These are phyloP conservation scores for Tolypocladium endophyticum DNA, from an alignment of 2,329 filamentous ascomycete species.

Conservation along the genomic window DNA sequence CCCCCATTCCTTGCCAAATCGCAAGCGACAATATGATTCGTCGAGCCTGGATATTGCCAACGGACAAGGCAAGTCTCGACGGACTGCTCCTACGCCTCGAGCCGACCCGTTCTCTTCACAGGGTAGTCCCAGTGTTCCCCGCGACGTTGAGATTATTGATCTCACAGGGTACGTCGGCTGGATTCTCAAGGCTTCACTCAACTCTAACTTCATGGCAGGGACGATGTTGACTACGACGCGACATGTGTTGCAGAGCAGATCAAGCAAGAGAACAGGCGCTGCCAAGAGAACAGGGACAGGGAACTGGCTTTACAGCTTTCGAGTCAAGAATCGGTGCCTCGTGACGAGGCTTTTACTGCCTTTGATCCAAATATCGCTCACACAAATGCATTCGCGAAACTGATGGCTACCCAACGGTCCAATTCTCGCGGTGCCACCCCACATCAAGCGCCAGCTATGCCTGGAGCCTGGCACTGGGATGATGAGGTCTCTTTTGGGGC, in stretches of 20 bases:
- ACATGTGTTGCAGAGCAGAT: slow-evolving; percentile 21
- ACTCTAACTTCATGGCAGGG: slow-evolving; percentile 13
- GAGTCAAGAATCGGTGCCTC: slow-evolving; percentile 9
- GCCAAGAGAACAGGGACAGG: slow-evolving; percentile 16
- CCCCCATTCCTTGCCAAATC: slow-evolving; percentile 13
- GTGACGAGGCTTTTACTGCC: background rate
- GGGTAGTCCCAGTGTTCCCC: slow-evolving; percentile 1
- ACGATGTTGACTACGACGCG: slow-evolving; percentile 21
- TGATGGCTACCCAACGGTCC: slow-evolving; percentile 7
- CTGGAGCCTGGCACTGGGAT: slow-evolving; percentile 7
- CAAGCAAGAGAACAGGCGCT: slow-evolving; percentile 20
- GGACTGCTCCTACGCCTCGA: slow-evolving; percentile 14
- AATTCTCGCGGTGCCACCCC: slow-evolving; percentile 1
- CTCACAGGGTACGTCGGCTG: slow-evolving; percentile 26
- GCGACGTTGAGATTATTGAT: slow-evolving; percentile 24
- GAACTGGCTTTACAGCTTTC: slow-evolving; percentile 17
- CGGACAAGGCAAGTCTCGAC: slow-evolving; percentile 20
- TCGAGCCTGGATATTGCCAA: slow-evolving; percentile 6
- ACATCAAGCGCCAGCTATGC: background rate
- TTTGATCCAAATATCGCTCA: background rate
- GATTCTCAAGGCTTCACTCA: background rate
- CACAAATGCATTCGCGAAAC: slow-evolving; percentile 4
- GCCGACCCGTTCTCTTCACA: background rate
- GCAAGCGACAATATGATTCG: slow-evolving; percentile 17
- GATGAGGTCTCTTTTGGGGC: background rate